Conservation (phyloP, 2,329 filamentous ascomycete genomes). For the Phialemonium atrogriseum region DNA sequence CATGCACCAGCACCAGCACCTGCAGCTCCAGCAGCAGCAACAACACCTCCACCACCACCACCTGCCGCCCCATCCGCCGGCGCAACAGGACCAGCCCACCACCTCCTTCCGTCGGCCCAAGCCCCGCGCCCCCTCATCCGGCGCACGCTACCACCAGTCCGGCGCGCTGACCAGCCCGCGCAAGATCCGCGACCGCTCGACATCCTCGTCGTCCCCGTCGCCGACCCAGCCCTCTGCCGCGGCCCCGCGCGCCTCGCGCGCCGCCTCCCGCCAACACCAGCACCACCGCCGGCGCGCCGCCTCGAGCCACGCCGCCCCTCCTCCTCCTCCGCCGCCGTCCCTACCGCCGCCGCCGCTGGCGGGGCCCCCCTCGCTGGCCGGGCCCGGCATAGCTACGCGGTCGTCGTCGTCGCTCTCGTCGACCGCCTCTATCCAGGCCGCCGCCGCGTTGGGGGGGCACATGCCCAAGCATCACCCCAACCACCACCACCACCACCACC, state of each 20-base stretch:
- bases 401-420: slow-evolving; percentile 6
- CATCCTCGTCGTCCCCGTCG: no score
- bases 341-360: slow-evolving; percentile 1
- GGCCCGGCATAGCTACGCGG: no score
- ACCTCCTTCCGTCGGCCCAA: slow-evolving; percentile 33
- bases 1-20: slow-evolving; percentile 6
- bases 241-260: neutral
- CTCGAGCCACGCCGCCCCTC: neutral
- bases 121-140: slow-evolving; percentile 45
- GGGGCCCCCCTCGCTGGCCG: slow-evolving; percentile 2
- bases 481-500: neutral
- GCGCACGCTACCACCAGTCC: slow-evolving; percentile 37
- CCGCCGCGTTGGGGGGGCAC: no score
- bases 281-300: no score
- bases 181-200: slow-evolving; percentile 23
- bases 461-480: no score
- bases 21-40: slow-evolving; percentile 3
- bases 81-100: slow-evolving; percentile 9
- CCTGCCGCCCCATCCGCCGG: slow-evolving; percentile 6
- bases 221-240: no score
- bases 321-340: slow-evolving; percentile 1
- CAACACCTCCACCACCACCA: slow-evolving; percentile 8
- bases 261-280: neutral
- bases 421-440: no score
- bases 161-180: slow-evolving; percentile 28